Base-by-base conservation (phyloP, 1,284 basidiomycete genomes). In the Papiliotrema fonsecae region DNA sequence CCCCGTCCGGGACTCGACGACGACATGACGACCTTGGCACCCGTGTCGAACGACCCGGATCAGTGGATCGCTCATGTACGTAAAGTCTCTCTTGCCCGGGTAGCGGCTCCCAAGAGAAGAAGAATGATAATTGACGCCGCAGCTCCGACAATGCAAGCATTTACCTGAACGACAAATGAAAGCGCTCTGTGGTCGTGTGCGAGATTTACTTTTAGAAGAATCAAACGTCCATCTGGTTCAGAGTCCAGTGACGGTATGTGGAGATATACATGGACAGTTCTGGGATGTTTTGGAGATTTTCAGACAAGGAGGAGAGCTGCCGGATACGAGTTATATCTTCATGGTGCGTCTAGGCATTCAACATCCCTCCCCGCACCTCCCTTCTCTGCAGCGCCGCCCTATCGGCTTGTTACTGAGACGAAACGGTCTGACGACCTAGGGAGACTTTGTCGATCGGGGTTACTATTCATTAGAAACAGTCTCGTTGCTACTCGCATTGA, bases 381-480 rank as follows among this genome's bases (percentile, higher is more conserved):
- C n/a, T n/a, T n/a, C n/a, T n/a, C n/a, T n/a, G n/a, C n/a, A n/a
- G n/a, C n/a, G n/a, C n/a, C n/a, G n/a, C n/a, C n/a, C n/a, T n/a
- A n/a, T n/a, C n/a, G n/a, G n/a, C n/a, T n/a, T n/a, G n/a, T n/a
- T n/a, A n/a, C n/a, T 26, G 14, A 26, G 18, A 34, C 14, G 42
- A 21, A 46, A 27, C 11, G 30, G 22, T 14, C 22, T 41, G 26
- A 36, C 16, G 5, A 26, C 19, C 28, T n/a, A 94, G 91, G 93
- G 93, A 46, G 93, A 97, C 74, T 97, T 97, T 74, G 93, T 97
- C 31, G 94, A 97, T 75, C 79, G 93, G 54, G 94, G 94, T 11
- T 91, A 96, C 72, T 97, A 97, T 69, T 91, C 86, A 65, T 75
- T 97, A n/a, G 93, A 97, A 75, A 97, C 93, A 0, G 85, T 97